Base-by-base conservation (phyloP, 192 early-diverging fungal genomes). In the Pecoramyces ruminantium region DNA sequence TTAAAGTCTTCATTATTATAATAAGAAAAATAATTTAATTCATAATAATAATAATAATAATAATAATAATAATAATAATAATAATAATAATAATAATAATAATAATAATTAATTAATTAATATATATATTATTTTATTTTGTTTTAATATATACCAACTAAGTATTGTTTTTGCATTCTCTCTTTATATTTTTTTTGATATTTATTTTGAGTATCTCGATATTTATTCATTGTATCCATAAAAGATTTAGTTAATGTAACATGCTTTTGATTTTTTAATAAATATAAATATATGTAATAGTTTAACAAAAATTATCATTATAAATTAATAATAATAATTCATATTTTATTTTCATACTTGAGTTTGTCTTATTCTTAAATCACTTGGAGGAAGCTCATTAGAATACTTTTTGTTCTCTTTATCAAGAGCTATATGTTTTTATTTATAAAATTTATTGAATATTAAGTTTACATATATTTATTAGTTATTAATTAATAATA, bases 151-250 rank as follows among this genome's bases (percentile, higher is more conserved):
- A 81, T 84, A 94, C 93, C 94, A 87, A 96, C 94, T 79, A 91
- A 87, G 84, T 91, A 92, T 81, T 96, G 94, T 82, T 93, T 85
- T 83, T 95, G 93, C 88, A 96, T 87, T 78, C 94, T 85, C 78
- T 92, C 89, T 81, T 94, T 90, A 84, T 94, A 95, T 86, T 95
- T 95, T 79, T 91, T 90, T 79, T 95, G 91, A 82, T 93, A 94
- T 77, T 91, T 92, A 81, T 89, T 87, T 83, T 96, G 94, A 13
- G 93, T 90, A 13, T 88, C 85, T 83, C 95, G 93, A 82, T 93
- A 96, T 38, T 93, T 90, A 79, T 89, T 92, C 88, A 92, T 90
- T 25, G 87, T 85, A 38, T 90, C 89, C 81, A 91, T 83, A 39
- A 92, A 92, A 82, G 86, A 87, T 80, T 92, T 90, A 78, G 87